Conservation (phyloP, 176 grass and related monocot genomes). For the Puya raimondii region DNA sequence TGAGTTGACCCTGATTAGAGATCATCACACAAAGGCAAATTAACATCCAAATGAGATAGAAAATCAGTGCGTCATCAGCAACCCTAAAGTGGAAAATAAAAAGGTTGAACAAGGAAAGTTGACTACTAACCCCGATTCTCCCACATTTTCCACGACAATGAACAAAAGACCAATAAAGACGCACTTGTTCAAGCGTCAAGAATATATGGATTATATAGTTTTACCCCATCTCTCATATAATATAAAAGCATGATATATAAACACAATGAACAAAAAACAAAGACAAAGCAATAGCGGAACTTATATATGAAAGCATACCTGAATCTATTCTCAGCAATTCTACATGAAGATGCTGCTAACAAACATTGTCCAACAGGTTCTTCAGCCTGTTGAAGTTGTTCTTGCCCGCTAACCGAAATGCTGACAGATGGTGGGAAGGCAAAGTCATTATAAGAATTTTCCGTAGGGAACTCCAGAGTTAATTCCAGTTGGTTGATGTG, state of each 20-base stretch:
- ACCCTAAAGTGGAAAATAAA: too few species aligned
- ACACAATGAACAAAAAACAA: not conserved
- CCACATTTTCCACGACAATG: too few species aligned
- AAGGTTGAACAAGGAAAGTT: too few species aligned
- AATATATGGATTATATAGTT: too few species aligned
- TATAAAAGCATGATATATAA: not conserved
- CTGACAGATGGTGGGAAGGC: conserved; percentile 53
- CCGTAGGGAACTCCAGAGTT: conserved; percentile 49
- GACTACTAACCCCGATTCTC: too few species aligned
- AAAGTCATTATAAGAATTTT: conserved; percentile 25
- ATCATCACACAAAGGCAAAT: too few species aligned
- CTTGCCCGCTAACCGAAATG: conserved; percentile 53
- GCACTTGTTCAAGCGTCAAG: too few species aligned
- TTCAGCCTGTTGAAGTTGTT: conserved; percentile 19
- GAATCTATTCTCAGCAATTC: conserved; percentile 63
- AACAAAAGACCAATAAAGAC: too few species aligned
- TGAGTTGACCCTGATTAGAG: too few species aligned
- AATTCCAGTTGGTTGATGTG: conserved; percentile 52
- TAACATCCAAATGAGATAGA: too few species aligned
- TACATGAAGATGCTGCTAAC: conserved; percentile 28
- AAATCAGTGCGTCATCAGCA: too few species aligned
- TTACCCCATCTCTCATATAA: not conserved
- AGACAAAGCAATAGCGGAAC: not conserved
- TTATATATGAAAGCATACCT: conserved; percentile 39
- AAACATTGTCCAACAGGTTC: conserved; percentile 24